Evolutionary conservation across 805 yeast genomes (phyloP).

Genomic region (Cyberlindnera mississippiensis): DNA sequence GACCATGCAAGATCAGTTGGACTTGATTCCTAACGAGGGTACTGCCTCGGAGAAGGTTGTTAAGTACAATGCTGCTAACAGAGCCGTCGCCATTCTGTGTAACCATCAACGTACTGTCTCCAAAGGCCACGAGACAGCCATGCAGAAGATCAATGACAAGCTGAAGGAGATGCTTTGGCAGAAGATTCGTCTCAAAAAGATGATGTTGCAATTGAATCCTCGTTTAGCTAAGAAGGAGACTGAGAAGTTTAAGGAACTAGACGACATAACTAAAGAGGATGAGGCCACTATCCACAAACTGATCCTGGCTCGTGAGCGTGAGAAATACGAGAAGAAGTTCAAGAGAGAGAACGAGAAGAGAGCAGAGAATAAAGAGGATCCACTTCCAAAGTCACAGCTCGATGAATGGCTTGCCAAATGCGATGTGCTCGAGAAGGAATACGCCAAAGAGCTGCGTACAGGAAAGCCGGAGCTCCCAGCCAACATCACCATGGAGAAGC

Average conservation of each 20-base stretch:
- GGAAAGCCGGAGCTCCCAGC: constrained; percentile 55
- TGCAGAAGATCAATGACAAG: constrained; percentile 72
- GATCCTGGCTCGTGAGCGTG: constrained; percentile 63
- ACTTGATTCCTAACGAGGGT: constrained; percentile 79
- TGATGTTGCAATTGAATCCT: constrained; percentile 65
- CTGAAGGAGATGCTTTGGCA: constrained; percentile 84
- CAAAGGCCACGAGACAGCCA: constrained; percentile 76
- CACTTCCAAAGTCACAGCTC: constrained; percentile 50
- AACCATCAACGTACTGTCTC: constrained; percentile 94
- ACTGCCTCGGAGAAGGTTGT: constrained; percentile 84
- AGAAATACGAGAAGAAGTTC: constrained; percentile 60
- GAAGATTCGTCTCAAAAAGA: constrained; percentile 65
- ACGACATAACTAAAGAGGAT: constrained; percentile 62
- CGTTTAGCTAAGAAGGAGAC: constrained; percentile 44
- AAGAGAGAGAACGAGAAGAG: constrained; percentile 74
- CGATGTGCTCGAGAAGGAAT: constrained; percentile 47
- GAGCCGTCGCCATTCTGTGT: constrained; percentile 93
- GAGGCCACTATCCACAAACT: constrained; percentile 52
- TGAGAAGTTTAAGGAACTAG: constrained; percentile 62
- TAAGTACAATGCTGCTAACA: constrained; percentile 88
- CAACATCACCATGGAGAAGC: constrained; percentile 54
- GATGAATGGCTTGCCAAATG: constrained; percentile 55
- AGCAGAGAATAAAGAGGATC: constrained; percentile 50
- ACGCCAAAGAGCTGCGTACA: constrained; percentile 51
- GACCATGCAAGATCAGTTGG: constrained; percentile 94